Percentiles rank a stretch among this genome's conserved stretches.
Evolutionary conservation across 2,329 filamentous ascomycete genomes (phyloP).

Genomic region (Aspergillus sp.): DNA sequence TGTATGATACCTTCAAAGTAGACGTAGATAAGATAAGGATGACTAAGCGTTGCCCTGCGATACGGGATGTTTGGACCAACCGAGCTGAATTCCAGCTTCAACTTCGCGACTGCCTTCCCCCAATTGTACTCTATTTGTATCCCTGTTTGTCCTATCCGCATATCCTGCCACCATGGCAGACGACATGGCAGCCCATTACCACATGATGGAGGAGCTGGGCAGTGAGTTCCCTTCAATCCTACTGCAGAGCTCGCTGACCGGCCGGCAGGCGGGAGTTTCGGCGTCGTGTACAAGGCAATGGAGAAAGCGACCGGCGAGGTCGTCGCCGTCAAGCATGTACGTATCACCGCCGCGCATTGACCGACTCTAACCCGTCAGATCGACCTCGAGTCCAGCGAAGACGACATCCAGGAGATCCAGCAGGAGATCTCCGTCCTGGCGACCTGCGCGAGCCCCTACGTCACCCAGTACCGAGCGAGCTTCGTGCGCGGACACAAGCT

Average conservation of each 20-base stretch:
- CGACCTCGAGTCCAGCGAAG: slow-evolving; percentile 95
- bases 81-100: too few species aligned
- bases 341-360: slow-evolving; percentile 21
- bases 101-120: slow-evolving; percentile 4
- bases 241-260: slow-evolving; percentile 35
- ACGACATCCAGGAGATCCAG: slow-evolving; percentile 97
- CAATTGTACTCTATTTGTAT: slow-evolving; percentile 6
- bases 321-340: slow-evolving; percentile 92
- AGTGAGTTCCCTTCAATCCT: slow-evolving; percentile 51
- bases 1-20: slow-evolving; percentile 50
- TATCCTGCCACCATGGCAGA: slow-evolving; percentile 28
- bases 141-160: slow-evolving; percentile 5
- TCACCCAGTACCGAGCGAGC: slow-evolving; percentile 93
- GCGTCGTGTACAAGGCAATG: slow-evolving; percentile 92
- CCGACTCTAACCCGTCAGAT: slow-evolving; percentile 52
- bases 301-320: slow-evolving; percentile 83
- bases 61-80: slow-evolving; percentile 10
- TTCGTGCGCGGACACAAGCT: slow-evolving; percentile 94
- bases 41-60: slow-evolving; percentile 16
- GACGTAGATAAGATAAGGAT: not conserved
- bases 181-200: slow-evolving; percentile 72
- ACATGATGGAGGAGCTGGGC: slow-evolving; percentile 91
- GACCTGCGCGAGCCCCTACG: slow-evolving; percentile 86
- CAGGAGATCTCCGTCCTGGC: slow-evolving; percentile 92
- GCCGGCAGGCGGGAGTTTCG: slow-evolving; percentile 90